Percentiles rank a stretch among this genome's conserved stretches.
Conservation (phyloP, 2,329 filamentous ascomycete genomes). For the Corinectria fuckeliana region DNA sequence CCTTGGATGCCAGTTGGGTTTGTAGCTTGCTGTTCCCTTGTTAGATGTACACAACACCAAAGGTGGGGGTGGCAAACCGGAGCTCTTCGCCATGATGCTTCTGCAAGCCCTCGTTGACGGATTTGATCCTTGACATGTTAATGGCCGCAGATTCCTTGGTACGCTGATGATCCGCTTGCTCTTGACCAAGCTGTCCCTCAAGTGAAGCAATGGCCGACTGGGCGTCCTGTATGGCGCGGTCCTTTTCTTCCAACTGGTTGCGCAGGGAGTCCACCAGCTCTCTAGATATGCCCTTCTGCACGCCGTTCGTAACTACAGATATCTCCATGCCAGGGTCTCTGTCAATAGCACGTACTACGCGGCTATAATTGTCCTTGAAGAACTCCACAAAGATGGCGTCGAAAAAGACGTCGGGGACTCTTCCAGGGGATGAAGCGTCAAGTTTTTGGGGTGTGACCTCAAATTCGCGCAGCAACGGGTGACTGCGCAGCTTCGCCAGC, state of each 20-base stretch:
- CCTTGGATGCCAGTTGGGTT: constrained; percentile 37
- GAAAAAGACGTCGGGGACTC: constrained; percentile 82
- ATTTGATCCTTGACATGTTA: constrained; percentile 55
- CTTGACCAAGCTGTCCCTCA: constrained; percentile 68
- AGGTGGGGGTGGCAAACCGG: constrained; percentile 47
- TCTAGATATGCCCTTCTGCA: constrained; percentile 90
- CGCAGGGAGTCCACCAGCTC: constrained; percentile 89
- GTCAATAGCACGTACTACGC: constrained; percentile 83
- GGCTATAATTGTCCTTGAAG: constrained; percentile 93
- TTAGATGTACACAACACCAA: constrained; percentile 22
- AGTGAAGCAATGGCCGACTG: constrained; percentile 55
- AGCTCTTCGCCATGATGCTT: constrained; percentile 72
- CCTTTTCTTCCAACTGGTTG: constrained; percentile 76
- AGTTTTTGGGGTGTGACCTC: constrained; percentile 81
- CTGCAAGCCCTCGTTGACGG: constrained; percentile 74
- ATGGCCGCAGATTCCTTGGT: constrained; percentile 62
- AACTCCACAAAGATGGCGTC: constrained; percentile 90
- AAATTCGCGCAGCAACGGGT: constrained; percentile 84
- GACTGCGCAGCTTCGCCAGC: constrained; percentile 76
- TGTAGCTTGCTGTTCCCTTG: constrained; percentile 39
- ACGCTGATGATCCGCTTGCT: constrained; percentile 74
- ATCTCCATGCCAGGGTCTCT: constrained; percentile 89
- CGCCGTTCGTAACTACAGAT: constrained; percentile 76
- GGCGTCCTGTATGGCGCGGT: constrained; percentile 55
- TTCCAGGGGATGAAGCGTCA: constrained; percentile 51